Evolutionary conservation across 2,329 filamentous ascomycete genomes (phyloP).

Genomic region (Hypoxylon sp.): DNA sequence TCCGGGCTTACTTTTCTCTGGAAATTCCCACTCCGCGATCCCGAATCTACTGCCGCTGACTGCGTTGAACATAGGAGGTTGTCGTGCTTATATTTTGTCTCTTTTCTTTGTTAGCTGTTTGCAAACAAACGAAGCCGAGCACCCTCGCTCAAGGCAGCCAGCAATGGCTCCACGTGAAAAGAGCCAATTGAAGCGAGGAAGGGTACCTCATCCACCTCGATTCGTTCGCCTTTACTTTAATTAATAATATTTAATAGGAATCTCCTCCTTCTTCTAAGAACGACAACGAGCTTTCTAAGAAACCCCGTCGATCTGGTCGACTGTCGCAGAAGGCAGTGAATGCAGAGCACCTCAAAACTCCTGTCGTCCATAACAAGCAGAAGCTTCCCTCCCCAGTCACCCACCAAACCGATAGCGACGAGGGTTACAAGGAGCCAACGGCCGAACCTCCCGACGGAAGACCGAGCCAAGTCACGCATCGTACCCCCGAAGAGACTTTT

Average conservation of each 20-base stretch:
- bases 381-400: conserved; percentile 88
- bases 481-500: conserved; percentile 62
- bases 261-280: conserved; percentile 71
- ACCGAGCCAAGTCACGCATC: conserved; percentile 67
- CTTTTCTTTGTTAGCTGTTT: conserved; percentile 2
- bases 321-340: conserved; percentile 67
- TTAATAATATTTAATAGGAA: conserved; percentile 47
- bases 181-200: conserved; percentile 85
- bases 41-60: conserved; percentile 2
- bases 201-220: conserved; percentile 64
- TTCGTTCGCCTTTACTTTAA: conserved; percentile 4
- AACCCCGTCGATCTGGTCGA: conserved; percentile 83
- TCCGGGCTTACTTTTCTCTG: conserved; percentile 1
- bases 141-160: conserved; percentile 34
- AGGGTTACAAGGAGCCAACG: conserved; percentile 74
- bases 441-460: conserved; percentile 75
- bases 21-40: neutral
- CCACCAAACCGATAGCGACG: conserved; percentile 67
- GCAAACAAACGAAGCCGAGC: conserved; percentile 14
- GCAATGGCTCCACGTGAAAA: conserved; percentile 77
- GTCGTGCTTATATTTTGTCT: neutral
- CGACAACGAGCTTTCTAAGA: conserved; percentile 77
- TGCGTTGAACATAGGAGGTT: conserved; percentile 7
- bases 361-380: conserved; percentile 69
- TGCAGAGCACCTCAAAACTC: conserved; percentile 65